These are phyloP conservation scores for Pichia sorboxylosa DNA, from an alignment of 1,139 yeast species.

Conservation along the genomic window DNA sequence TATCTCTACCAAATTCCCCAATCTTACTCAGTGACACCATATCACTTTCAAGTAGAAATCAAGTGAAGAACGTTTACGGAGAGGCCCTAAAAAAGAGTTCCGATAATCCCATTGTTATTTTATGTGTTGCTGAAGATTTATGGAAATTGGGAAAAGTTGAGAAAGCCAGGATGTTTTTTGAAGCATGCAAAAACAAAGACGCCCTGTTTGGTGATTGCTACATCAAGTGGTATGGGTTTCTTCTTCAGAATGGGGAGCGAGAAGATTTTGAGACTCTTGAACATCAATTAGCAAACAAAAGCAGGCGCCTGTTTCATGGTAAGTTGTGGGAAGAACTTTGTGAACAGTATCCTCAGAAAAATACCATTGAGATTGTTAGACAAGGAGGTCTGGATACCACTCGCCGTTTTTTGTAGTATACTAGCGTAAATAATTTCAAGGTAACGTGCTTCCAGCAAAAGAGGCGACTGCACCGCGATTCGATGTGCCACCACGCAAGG, in stretches of 20 bases:
- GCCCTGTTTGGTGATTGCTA: conserved; percentile 62
- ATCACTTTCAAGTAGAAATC: conserved; percentile 38
- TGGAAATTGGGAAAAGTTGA: conserved; percentile 56
- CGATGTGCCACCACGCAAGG: no score
- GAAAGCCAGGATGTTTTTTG: conserved; percentile 68
- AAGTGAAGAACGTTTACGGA: conserved; percentile 51
- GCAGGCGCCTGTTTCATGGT: conserved; percentile 41
- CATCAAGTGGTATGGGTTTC: conserved; percentile 52
- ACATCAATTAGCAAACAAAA: conserved; percentile 1
- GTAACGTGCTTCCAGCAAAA: no score
- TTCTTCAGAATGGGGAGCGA: conserved; percentile 23
- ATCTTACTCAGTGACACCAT: conserved; percentile 48
- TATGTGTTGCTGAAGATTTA: conserved; percentile 57
- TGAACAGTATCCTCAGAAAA: no score
- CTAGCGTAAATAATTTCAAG: no score
- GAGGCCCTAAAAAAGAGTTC: conserved; percentile 64
- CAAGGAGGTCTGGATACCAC: no score
- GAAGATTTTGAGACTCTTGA: conserved; percentile 23
- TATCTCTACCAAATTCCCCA: conserved; percentile 48
- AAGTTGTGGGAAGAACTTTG: conserved; percentile 40
- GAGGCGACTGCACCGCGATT: no score
- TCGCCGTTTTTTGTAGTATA: no score
- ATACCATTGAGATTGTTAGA: no score
- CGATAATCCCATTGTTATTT: conserved; percentile 47
- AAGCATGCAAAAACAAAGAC: conserved; percentile 50